Conservation (phyloP, 176 grass and related monocot species). For the Oryza punctata region DNA sequence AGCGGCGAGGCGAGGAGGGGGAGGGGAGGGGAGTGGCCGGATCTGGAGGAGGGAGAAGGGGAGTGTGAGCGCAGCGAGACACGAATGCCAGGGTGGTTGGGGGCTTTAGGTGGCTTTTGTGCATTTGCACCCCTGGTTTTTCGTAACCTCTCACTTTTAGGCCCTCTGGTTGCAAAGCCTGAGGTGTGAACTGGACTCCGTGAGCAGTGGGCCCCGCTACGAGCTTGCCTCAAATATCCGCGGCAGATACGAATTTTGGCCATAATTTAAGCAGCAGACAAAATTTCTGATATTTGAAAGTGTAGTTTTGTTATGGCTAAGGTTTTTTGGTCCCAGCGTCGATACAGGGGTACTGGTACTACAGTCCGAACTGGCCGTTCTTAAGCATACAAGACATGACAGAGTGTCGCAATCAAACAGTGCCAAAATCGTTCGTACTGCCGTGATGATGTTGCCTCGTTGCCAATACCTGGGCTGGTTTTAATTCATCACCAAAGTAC, state of each 20-base stretch:
- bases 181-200: not conserved
- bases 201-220: not conserved
- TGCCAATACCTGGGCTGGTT: not conserved
- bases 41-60: constrained; percentile 33
- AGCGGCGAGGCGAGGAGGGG: constrained; percentile 26
- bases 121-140: constrained; percentile 15
- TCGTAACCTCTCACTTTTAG: not conserved
- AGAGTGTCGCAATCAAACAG: not conserved
- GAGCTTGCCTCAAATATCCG: not conserved
- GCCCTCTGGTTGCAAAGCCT: not conserved
- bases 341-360: not conserved
- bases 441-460: not conserved
- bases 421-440: not conserved
- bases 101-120: constrained; percentile 49
- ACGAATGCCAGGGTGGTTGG: constrained; percentile 52
- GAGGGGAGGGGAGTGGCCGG: constrained; percentile 24
- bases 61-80: constrained; percentile 36
- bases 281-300: not conserved
- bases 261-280: not conserved
- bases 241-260: not conserved
- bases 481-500: not conserved
- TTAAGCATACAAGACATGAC: not conserved
- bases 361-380: not conserved
- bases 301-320: not conserved
- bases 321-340: not conserved